phyloP scores from a whole-genome alignment of 2,329 filamentous ascomycete species.

The Macrophomina tecta region DNA sequence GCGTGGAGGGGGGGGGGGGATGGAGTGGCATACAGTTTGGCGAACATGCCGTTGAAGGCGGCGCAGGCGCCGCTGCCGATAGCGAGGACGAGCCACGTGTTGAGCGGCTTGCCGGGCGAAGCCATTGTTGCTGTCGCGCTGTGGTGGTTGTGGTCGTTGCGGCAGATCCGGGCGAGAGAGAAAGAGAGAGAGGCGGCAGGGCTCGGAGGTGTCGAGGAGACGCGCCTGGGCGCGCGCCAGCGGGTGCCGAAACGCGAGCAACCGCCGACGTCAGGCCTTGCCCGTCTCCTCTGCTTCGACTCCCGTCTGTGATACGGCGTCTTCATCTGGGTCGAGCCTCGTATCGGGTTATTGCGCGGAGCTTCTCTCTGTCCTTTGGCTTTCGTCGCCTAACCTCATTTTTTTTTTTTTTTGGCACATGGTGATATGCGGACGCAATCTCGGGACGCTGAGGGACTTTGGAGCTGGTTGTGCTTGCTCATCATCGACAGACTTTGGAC shows the following conservation, averaged over 20 bases:
- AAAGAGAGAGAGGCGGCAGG: background rate
- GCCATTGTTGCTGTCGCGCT: background rate
- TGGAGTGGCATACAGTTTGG: slow-evolving; percentile 69
- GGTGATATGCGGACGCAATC: no score
- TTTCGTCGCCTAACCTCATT: no score
- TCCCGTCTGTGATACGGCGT: background rate
- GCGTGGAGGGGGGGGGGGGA: background rate
- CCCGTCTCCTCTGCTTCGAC: background rate
- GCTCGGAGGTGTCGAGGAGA: no score
- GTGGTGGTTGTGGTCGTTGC: background rate
- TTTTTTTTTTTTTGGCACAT: no score
- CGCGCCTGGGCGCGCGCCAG: background rate
- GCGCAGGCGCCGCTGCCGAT: slow-evolving; percentile 78
- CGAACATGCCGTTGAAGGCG: slow-evolving; percentile 82
- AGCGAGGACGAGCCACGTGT: slow-evolving; percentile 67
- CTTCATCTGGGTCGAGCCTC: no score
- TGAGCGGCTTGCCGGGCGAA: slow-evolving; percentile 2
- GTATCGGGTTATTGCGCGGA: no score
- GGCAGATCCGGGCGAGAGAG: slow-evolving; percentile 2
- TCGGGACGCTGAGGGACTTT: no score
- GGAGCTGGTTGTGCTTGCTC: no score
- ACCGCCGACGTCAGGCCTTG: background rate
- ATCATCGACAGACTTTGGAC: no score
- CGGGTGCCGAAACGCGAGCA: background rate
- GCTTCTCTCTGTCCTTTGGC: no score